A percentile compares a stretch with the other conserved stretches of the same genome.
These are phyloP conservation scores for Chamaecyparis obtusa DNA, from an alignment of 75 land plant genomes.

Conservation along the genomic window DNA sequence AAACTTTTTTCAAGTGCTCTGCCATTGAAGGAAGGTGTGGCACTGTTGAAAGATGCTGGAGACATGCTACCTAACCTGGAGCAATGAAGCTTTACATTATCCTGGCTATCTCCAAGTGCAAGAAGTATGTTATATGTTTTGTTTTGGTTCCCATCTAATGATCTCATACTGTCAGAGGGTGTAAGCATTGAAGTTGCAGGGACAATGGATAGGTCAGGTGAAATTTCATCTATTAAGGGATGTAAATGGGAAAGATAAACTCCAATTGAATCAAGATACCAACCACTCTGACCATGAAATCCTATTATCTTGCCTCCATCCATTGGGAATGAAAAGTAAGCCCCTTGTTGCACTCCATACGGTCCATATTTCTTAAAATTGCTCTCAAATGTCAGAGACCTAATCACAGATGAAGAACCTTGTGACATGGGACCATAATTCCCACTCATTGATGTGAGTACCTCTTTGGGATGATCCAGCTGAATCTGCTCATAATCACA, in stretches of 20 bases:
- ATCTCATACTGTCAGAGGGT: background rate
- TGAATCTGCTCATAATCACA: constrained; percentile 30
- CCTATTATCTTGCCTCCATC: constrained; percentile 46
- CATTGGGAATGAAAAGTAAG: constrained; percentile 30
- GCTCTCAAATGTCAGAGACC: constrained; percentile 45
- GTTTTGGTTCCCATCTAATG: constrained; percentile 8
- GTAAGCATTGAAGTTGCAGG: constrained; percentile 4
- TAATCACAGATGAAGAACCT: constrained; percentile 15
- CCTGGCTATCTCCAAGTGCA: constrained; percentile 1
- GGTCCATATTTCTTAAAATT: constrained; percentile 50
- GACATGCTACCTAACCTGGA: background rate
- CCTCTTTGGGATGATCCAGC: constrained; percentile 46
- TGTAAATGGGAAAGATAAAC: constrained; percentile 21
- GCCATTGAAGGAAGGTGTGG: constrained; percentile 4
- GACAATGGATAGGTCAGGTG: background rate
- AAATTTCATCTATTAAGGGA: background rate
- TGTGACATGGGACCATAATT: constrained; percentile 23
- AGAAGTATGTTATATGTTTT: constrained; percentile 15
- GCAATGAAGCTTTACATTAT: constrained; percentile 6
- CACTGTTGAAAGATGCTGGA: background rate
- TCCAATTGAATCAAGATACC: constrained; percentile 52
- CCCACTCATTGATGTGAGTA: constrained; percentile 32
- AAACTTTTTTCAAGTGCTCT: background rate
- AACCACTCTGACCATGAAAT: constrained; percentile 45
- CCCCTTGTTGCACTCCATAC: constrained; percentile 42